Base-by-base conservation (phyloP, 192 early-diverging fungal species). In the Geranomyces variabilis region DNA sequence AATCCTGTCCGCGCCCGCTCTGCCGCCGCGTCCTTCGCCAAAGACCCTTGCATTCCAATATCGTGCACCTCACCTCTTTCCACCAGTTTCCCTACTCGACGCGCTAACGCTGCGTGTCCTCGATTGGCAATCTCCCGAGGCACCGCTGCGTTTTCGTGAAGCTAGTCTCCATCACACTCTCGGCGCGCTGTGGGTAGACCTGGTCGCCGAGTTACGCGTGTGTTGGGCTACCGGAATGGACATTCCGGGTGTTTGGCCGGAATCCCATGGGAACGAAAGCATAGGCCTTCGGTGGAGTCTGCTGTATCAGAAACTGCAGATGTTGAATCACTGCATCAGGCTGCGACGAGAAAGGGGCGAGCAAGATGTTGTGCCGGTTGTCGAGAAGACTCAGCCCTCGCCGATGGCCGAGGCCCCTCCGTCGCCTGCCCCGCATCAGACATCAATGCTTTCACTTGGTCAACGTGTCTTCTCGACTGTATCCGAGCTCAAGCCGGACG, bases 271-370 rank as follows among this genome's bases (percentile, higher is more conserved):
- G 58, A 34, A 15, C n/a, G 63, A 59, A 29, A 71, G 48, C 21
- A 49, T 80, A 28, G 80, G 79, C 15, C 61, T 81, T 57, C 31
- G 75, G 13, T 72, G 73, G 44, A 66, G 24, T 15, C n/a, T 81
- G 15, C 44, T 79, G 17, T 51, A 73, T 47, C 80, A 81, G 59
- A 81, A 81, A 45, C 26, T 81, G 22, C 61, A 66, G 47, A 79
- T 81, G 80, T 51, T 81, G 12, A 75, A 75, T 30, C 79, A 68
- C 63, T 81, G 80, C 66, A 64, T 77, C 21, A 13, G 58, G 21
- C 63, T 55, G 17, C 30, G 68, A 41, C 55, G 62, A 0, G 47
- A 58, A 29, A 36, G n/a, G 43, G 69, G 63, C 15, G 67, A 68
- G 46, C 43, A 64, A 15, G 51, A 53, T 26, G 51, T 53, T 53